Conservation (phyloP, 768 basidiomycete genomes). For the Lepiota venenata region DNA sequence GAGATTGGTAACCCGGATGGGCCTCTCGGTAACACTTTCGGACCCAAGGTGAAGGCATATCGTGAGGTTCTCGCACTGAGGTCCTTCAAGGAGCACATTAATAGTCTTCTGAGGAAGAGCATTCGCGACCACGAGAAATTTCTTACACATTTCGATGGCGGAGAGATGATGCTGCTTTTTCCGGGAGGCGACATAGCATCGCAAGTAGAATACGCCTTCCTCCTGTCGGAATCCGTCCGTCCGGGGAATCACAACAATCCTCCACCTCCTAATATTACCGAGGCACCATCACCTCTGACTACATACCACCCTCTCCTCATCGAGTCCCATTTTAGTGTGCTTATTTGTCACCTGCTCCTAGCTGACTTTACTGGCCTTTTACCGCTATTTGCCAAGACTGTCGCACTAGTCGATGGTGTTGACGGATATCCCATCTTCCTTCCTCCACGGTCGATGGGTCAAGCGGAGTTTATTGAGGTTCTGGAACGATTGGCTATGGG, state of each 20-base stretch:
- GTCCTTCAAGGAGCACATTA: constrained; percentile 58
- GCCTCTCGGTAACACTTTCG: constrained; percentile 58
- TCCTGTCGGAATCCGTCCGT: constrained; percentile 63
- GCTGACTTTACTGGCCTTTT: constrained; percentile 67
- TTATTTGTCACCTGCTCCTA: constrained; percentile 73
- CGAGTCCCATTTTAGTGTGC: constrained; percentile 79
- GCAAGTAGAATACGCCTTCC: constrained; percentile 63
- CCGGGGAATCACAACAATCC: constrained; percentile 47
- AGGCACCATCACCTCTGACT: constrained; percentile 65
- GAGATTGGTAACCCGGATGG: constrained; percentile 83
- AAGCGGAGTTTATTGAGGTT: constrained; percentile 86
- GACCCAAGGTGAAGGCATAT: constrained; percentile 64
- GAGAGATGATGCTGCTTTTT: constrained; percentile 41
- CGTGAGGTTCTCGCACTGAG: constrained; percentile 51
- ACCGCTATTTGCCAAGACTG: constrained; percentile 61
- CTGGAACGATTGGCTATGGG: constrained; percentile 77
- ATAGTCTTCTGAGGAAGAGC: constrained; percentile 61
- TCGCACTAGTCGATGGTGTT: constrained; percentile 71
- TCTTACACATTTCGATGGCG: constrained; percentile 75
- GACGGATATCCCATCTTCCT: constrained; percentile 90
- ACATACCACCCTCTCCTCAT: constrained; percentile 90
- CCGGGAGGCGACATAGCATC: constrained; percentile 44
- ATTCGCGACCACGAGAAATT: constrained; percentile 86
- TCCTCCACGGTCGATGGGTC: constrained; percentile 84
- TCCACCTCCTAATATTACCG: constrained; percentile 28